Base-by-base conservation (phyloP, 106 monocot species). In the Acorus calamus region DNA sequence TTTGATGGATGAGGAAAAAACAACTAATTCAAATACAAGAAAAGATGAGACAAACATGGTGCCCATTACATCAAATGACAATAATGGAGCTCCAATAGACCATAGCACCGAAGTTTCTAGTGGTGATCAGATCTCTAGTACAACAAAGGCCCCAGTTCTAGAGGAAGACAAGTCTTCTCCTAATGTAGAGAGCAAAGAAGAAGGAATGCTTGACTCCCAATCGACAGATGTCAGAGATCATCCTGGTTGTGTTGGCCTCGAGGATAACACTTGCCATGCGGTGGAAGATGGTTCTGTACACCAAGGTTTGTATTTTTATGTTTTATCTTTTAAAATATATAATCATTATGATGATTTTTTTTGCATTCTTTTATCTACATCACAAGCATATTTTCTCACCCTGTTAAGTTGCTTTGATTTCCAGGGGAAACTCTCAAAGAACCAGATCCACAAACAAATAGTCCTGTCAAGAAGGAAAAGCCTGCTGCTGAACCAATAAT, bases 1-100 rank as follows among this genome's bases (percentile, higher is more conserved):
- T 79, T 66, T 98, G 61, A 86, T 98, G 88, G 92, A 98, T 57
- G 92, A 98, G 50, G 98, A 92, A 60, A 92, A 83, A 43, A 49
- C 46, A 67, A 12, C 14, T 73, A 69, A 64, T 46, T 58, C 57
- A 50, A 55, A 52, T 53, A 70, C 46, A 53, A 77, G 67, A 55
- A 73, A 65, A 12, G 62, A 55, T 52, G 66, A 70, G 7, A 28
- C 28, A 28, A 28, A 28, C 28, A 28, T 28, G 28, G 1, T 28
- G 28, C 46, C 67, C 44, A 61, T 53, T 42, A 49, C 60, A 59
- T 60, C 11, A 48, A 57, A 46, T 11, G 54, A 46, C 44, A 66
- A 64, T 71, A 55, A 11, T 71, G 46, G 44, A 49, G 14, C 72
- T 42, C 14, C 62, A 64, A 14, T 11, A 53, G 63, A 71, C 57